A percentile compares a stretch with the other conserved stretches of the same genome.
Conservation (phyloP, 2,329 filamentous ascomycete genomes). For the Annulohypoxylon truncatum region DNA sequence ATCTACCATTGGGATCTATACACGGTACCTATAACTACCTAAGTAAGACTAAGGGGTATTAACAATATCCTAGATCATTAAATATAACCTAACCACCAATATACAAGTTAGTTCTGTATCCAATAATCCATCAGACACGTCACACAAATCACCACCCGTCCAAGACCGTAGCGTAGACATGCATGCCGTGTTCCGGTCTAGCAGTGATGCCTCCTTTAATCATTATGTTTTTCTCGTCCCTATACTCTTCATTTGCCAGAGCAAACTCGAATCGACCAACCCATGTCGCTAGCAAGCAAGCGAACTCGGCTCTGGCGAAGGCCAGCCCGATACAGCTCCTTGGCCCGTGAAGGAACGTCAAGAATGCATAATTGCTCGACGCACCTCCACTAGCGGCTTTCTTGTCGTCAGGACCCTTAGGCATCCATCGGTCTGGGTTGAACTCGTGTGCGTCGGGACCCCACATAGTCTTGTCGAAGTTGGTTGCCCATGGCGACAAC, state of each 20-base stretch:
- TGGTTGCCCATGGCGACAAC: constrained; percentile 74
- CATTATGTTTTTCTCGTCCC: constrained; percentile 73
- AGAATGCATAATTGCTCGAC: constrained; percentile 77
- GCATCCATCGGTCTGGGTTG: constrained; percentile 81
- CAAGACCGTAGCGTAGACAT: constrained; percentile 73
- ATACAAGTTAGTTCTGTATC: constrained; percentile 6
- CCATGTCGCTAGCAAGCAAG: constrained; percentile 81
- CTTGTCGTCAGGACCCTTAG: constrained; percentile 52
- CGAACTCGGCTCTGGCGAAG: constrained; percentile 88
- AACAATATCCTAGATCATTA: constrained; percentile 3
- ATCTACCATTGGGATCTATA: not conserved
- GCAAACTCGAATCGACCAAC: constrained; percentile 79
- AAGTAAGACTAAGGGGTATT: not conserved
- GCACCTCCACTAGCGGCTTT: constrained; percentile 74
- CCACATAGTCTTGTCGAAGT: constrained; percentile 78
- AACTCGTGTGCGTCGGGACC: constrained; percentile 79
- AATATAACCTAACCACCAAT: not conserved
- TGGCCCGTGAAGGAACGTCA: constrained; percentile 89
- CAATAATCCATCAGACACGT: constrained; percentile 1
- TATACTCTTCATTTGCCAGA: constrained; percentile 66
- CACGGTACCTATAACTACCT: not conserved
- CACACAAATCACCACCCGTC: constrained; percentile 70
- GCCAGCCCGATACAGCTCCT: constrained; percentile 84
- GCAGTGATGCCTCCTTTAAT: constrained; percentile 79
- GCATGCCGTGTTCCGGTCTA: constrained; percentile 77